Evolutionary conservation across 805 yeast species (phyloP).

Genomic region (Hanseniaspora mollemarum): DNA sequence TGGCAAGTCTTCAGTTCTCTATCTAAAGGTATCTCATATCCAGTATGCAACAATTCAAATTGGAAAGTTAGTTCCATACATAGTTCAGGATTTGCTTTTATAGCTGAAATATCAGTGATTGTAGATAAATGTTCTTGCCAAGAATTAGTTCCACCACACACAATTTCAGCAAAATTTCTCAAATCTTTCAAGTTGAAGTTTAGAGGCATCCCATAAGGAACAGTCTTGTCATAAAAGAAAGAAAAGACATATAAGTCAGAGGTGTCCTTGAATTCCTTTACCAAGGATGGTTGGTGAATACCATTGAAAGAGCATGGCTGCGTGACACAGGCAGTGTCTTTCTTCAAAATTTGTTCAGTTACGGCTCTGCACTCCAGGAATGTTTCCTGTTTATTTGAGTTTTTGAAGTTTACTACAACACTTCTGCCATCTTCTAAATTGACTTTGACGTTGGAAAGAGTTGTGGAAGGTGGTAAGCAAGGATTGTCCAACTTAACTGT

Average conservation of each 20-base stretch:
- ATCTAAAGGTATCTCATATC: slow-evolving; percentile 83
- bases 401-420: slow-evolving; percentile 51
- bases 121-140: slow-evolving; percentile 62
- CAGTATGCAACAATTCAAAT: slow-evolving; percentile 83
- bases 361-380: slow-evolving; percentile 78
- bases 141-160: slow-evolving; percentile 68
- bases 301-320: slow-evolving; percentile 95
- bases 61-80: slow-evolving; percentile 87
- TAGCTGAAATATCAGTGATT: slow-evolving; percentile 55
- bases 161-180: slow-evolving; percentile 65
- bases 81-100: slow-evolving; percentile 80
- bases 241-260: slow-evolving; percentile 85
- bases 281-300: slow-evolving; percentile 87
- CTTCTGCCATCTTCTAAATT: slow-evolving; percentile 38
- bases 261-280: slow-evolving; percentile 55
- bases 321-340: slow-evolving; percentile 61
- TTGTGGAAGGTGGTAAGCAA: slow-evolving; percentile 72
- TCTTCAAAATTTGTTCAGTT: slow-evolving; percentile 72
- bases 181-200: slow-evolving; percentile 79
- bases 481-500: slow-evolving; percentile 53
- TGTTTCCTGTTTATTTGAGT: slow-evolving; percentile 40
- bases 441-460: slow-evolving; percentile 51
- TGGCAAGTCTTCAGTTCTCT: slow-evolving; percentile 89
- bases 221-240: slow-evolving; percentile 87
- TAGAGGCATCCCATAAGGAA: slow-evolving; percentile 88